These are phyloP conservation scores for Diplodia intermedia DNA, from an alignment of 2,329 filamentous ascomycete species.

Conservation along the genomic window DNA sequence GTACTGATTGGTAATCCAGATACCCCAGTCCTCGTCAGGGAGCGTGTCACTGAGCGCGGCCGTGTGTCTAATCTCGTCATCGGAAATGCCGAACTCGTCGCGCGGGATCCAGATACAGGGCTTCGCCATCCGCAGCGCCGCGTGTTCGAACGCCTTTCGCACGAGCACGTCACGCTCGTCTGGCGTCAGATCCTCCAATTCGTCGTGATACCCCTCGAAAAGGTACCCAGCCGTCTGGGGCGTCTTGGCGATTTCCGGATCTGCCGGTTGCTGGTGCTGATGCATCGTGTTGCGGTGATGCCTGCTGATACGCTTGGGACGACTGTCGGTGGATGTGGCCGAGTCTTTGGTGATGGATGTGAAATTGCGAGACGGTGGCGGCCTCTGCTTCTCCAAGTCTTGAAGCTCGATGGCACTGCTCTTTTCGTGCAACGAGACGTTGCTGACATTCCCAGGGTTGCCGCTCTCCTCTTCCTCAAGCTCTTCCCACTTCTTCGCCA, in stretches of 20 bases:
- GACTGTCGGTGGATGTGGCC: neutral
- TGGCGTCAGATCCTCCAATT: constrained; percentile 91
- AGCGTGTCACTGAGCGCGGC: constrained; percentile 53
- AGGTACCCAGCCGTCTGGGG: constrained; percentile 14
- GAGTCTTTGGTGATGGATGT: constrained; percentile 8
- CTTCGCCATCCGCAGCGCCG: constrained; percentile 80
- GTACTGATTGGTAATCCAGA: constrained; percentile 95
- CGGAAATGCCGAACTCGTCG: constrained; percentile 87
- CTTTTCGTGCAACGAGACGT: constrained; percentile 30
- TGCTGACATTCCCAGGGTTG: constrained; percentile 20
- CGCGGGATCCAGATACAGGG: constrained; percentile 94
- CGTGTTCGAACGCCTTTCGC: constrained; percentile 88
- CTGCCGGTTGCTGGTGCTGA: neutral
- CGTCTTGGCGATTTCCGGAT: constrained; percentile 20
- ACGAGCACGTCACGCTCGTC: constrained; percentile 87
- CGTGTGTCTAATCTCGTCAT: constrained; percentile 77
- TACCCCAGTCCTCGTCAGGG: constrained; percentile 71
- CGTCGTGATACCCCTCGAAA: constrained; percentile 86
- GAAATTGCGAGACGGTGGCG: neutral
- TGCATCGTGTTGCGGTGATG: constrained; percentile 39
- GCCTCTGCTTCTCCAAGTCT: constrained; percentile 36
- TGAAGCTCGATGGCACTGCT: constrained; percentile 42
- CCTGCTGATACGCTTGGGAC: constrained; percentile 37
- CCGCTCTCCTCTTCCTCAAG: constrained; percentile 40
- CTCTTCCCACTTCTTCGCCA: constrained; percentile 47